Evolutionary conservation across 2,329 filamentous ascomycete genomes (phyloP).

Genomic region (Leptographium wingfieldii): DNA sequence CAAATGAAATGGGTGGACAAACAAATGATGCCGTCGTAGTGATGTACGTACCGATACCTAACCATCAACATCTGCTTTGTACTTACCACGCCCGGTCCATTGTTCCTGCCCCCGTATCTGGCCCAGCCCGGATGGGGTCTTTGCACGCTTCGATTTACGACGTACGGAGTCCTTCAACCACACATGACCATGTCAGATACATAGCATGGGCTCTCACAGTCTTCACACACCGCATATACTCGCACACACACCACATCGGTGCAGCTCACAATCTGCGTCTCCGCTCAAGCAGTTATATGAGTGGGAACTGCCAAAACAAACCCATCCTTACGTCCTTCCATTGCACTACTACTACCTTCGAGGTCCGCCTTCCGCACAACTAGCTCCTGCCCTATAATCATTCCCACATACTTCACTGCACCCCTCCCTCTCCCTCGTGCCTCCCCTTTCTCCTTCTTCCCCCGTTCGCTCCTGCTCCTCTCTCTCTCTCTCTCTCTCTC

Average conservation of each 20-base stretch:
- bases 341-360: neutral
- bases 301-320: neutral
- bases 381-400: neutral
- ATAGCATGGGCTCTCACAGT: no score
- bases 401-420: conserved; percentile 1
- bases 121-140: no score
- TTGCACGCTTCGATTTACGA: no score
- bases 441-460: neutral
- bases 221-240: no score
- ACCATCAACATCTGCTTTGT: no score
- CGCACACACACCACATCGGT: no score
- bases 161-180: no score
- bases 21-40: neutral
- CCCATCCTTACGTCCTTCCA: neutral
- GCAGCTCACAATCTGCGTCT: no score
- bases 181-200: no score
- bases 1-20: neutral
- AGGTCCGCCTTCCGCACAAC: neutral
- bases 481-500: neutral
- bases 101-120: no score
- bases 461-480: neutral
- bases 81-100: no score
- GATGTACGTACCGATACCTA: no score
- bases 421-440: neutral
- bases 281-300: neutral